Evolutionary conservation across 306 rosid species (phyloP).

Genomic region (Carpinus viminea): DNA sequence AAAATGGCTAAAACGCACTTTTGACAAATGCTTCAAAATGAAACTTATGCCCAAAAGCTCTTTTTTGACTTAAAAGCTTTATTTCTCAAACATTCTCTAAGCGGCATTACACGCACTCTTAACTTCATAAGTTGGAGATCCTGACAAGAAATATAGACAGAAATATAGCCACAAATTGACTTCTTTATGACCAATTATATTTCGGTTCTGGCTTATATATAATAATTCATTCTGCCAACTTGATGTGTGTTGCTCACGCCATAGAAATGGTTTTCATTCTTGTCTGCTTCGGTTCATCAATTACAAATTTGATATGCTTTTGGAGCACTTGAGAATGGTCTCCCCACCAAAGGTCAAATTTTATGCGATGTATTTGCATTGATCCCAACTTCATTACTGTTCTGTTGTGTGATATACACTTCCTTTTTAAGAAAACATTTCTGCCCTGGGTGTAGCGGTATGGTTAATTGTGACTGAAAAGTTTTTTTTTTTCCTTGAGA

Average conservation of each 20-base stretch:
- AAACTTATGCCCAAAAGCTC: too few species aligned
- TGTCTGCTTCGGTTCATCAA: not conserved
- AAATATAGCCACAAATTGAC: not conserved
- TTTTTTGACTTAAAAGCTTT: too few species aligned
- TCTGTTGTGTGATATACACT: not conserved
- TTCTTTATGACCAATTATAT: not conserved
- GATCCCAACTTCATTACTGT: not conserved
- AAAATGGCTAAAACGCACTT: too few species aligned
- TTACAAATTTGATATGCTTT: not conserved
- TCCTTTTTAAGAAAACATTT: not conserved
- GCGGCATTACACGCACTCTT: not conserved
- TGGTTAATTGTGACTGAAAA: not conserved
- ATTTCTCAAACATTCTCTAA: too few species aligned
- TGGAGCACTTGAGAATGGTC: slow-evolving; percentile 1
- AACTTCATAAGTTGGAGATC: slow-evolving; percentile 4
- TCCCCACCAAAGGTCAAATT: not conserved
- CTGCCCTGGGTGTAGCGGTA: not conserved
- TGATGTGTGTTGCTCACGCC: not conserved
- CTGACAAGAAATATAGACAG: too few species aligned
- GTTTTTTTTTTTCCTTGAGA: too few species aligned
- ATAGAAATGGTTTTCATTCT: not conserved
- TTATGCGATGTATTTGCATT: not conserved
- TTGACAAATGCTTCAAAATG: too few species aligned
- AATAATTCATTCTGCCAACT: not conserved
- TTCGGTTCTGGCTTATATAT: not conserved